phyloP scores from a whole-genome alignment of 2,329 filamentous ascomycete species.

The Colletotrichum lini region DNA sequence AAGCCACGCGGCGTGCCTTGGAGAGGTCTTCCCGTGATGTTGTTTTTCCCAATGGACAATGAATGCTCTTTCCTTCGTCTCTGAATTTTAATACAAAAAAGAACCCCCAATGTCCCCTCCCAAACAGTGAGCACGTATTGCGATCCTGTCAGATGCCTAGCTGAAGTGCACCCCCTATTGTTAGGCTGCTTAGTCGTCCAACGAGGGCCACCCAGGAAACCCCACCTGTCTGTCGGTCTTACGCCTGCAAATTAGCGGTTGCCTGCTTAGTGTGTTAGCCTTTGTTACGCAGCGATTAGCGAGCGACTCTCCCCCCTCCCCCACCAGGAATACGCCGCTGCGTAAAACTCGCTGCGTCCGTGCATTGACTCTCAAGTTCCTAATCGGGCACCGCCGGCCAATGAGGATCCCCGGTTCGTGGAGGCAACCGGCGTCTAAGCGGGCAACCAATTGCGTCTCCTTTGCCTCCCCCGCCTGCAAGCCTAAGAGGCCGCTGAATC shows the following conservation, averaged over 20 bases:
- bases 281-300: too few relatives aligned
- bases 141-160: not conserved
- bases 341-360: slow-evolving; percentile 26
- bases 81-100: too few relatives aligned
- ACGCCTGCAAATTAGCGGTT: too few relatives aligned
- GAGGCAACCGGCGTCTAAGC: slow-evolving; percentile 15
- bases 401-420: not conserved
- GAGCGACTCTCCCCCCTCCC: not conserved
- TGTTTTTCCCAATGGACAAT: not conserved
- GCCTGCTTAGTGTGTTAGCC: too few relatives aligned
- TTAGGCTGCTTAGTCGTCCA: not conserved
- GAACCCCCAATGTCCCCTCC: too few relatives aligned
- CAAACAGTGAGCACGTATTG: not conserved
- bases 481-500: slow-evolving; percentile 2
- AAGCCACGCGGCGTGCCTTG: not conserved
- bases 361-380: not conserved
- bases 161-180: not conserved
- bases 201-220: not conserved
- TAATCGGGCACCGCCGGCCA: not conserved
- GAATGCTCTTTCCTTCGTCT: too few relatives aligned
- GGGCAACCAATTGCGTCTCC: slow-evolving; percentile 4
- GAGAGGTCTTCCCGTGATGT: not conserved
- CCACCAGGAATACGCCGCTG: slow-evolving; percentile 29
- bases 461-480: not conserved
- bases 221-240: too few relatives aligned